Conservation (phyloP, 2,329 filamentous ascomycete genomes). For the Hymenoscyphus infarciens region DNA sequence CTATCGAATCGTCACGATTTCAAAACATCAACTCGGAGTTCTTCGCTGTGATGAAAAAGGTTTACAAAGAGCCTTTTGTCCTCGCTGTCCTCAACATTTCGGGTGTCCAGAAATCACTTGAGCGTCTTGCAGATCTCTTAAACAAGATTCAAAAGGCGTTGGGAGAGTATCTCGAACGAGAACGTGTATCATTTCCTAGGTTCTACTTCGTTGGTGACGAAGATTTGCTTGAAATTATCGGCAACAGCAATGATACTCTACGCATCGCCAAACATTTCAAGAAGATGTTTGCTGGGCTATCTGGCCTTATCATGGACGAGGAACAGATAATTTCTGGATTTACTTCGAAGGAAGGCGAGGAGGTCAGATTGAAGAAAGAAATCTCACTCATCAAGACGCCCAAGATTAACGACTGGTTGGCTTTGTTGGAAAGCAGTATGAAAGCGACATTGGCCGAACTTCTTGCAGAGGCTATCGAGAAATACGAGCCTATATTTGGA, state of each 20-base stretch:
- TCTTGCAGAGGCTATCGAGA: conserved; percentile 77
- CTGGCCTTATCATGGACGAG: conserved; percentile 86
- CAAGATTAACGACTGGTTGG: conserved; percentile 98
- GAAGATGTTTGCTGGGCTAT: conserved; percentile 99
- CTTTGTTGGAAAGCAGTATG: conserved; percentile 87
- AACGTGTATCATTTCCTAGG: conserved; percentile 93
- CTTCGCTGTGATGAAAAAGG: conserved; percentile 98
- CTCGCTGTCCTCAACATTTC: conserved; percentile 94
- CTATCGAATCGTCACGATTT: conserved; percentile 93
- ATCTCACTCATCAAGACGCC: conserved; percentile 92
- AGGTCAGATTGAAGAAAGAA: conserved; percentile 80
- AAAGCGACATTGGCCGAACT: conserved; percentile 89
- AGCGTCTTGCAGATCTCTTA: conserved; percentile 90
- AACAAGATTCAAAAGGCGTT: conserved; percentile 99
- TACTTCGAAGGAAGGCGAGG: conserved; percentile 91
- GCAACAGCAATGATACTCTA: conserved; percentile 95
- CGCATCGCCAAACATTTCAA: conserved; percentile 98
- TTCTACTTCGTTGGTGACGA: conserved; percentile 99
- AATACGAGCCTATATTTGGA: conserved; percentile 76
- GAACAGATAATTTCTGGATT: conserved; percentile 87
- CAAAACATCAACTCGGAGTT: conserved; percentile 99
- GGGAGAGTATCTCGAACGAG: conserved; percentile 96
- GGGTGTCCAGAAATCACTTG: conserved; percentile 91
- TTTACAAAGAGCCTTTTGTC: conserved; percentile 92
- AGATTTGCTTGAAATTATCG: conserved; percentile 96